These are phyloP conservation scores for Erodium maritimum DNA, from an alignment of 345 rosid species.

Conservation along the genomic window DNA sequence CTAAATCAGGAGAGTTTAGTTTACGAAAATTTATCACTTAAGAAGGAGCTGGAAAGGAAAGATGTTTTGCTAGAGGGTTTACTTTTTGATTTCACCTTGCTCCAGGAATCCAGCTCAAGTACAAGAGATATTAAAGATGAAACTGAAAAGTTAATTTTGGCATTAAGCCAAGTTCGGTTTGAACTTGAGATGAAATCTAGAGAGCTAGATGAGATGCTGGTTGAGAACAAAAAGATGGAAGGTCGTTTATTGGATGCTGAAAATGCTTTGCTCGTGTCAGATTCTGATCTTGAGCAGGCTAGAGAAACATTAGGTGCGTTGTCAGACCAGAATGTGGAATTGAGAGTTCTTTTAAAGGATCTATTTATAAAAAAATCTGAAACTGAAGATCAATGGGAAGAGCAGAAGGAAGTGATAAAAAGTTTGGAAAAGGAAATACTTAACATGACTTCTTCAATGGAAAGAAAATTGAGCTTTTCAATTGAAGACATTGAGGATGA, in stretches of 20 bases:
- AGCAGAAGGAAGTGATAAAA: conserved; percentile 54
- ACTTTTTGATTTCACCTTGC: conserved; percentile 78
- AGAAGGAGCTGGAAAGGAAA: conserved; percentile 68
- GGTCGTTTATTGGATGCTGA: conserved; percentile 33
- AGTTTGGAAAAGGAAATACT: conserved; percentile 73
- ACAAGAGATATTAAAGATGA: conserved; percentile 60
- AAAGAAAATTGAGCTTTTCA: conserved; percentile 32
- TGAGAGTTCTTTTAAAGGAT: conserved; percentile 50
- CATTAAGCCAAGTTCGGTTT: conserved; percentile 36
- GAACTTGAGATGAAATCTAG: conserved; percentile 56
- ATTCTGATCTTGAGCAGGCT: conserved; percentile 45
- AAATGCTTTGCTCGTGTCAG: conserved; percentile 36
- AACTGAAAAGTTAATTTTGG: conserved; percentile 41
- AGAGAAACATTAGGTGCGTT: conserved; percentile 40
- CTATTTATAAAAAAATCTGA: conserved; percentile 47
- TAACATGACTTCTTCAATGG: conserved; percentile 41
- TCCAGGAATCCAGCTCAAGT: conserved; percentile 80
- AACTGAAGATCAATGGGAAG: conserved; percentile 61
- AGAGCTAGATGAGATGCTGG: conserved; percentile 44
- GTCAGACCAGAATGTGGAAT: conserved; percentile 57
- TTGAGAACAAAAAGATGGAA: conserved; percentile 45
- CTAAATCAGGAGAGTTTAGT: conserved; percentile 19
- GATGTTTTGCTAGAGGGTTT: conserved; percentile 64
- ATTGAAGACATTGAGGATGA: conserved; percentile 41
- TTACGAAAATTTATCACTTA: conserved; percentile 43